Conservation (phyloP, 2,329 filamentous ascomycete genomes). For the Fusarium circinatum region DNA sequence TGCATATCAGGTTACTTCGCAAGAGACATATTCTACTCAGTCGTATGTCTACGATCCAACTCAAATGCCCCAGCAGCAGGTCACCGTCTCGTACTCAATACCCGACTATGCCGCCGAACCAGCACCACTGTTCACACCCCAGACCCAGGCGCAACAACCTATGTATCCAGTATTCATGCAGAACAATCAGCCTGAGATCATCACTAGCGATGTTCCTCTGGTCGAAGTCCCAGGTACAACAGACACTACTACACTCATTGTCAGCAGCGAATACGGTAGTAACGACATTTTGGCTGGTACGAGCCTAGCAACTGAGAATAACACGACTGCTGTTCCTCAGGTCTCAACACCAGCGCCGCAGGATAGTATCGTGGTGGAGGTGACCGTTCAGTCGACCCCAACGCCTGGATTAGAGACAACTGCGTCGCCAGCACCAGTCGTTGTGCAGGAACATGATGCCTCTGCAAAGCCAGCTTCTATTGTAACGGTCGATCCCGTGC, state of each 20-base stretch:
- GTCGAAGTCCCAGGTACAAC: not conserved
- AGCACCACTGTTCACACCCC: not conserved
- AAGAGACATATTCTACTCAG: conserved; percentile 10
- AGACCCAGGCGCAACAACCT: not conserved
- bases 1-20: not conserved
- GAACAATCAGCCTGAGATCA: conserved; percentile 32
- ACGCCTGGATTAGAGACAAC: not conserved
- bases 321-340: not conserved
- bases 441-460: not conserved
- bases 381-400: not conserved
- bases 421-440: not conserved
- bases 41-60: conserved; percentile 7
- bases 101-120: not conserved
- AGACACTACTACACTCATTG: not conserved
- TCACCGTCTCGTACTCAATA: conserved; percentile 6
- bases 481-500: not conserved
- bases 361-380: not conserved
- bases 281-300: conserved; percentile 9
- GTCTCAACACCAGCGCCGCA: not conserved
- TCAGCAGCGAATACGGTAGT: not conserved
- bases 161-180: not conserved
- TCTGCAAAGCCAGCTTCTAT: not conserved
- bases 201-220: conserved; percentile 15
- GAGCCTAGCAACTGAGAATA: not conserved
- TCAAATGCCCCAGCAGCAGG: conserved; percentile 6